Base-by-base conservation (phyloP, 2,329 filamentous ascomycete genomes). In the Hortaea werneckii region DNA sequence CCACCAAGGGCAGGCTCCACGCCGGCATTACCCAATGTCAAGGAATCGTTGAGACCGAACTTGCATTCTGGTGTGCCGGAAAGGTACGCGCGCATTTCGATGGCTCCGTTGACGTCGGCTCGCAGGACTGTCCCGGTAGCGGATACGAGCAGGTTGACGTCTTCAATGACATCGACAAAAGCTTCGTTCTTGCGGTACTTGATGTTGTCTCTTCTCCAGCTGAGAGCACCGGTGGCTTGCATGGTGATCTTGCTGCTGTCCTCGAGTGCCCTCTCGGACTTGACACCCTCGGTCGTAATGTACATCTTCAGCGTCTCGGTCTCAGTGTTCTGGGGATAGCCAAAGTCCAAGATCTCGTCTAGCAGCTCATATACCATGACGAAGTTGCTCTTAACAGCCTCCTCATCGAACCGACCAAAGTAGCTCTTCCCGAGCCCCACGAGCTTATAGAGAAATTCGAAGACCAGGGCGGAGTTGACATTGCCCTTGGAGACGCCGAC, bases 351-450 rank as follows among this genome's bases (percentile, higher is more conserved):
- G 62, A 98, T 95, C 71, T 98, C 92, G 67, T 98, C 92, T 46
- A 98, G 72, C 47, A 98, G 77, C 75, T 98, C 92, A 68, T 98
- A 98, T 35, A 98, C 88, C 55, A 98, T 75, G 54, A 98, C 92
- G 71, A 98, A 98, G 73, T 98, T 98, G 72, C 95, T 96, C 82
- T 98, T 98, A 58, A 98, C 90, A 47, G 92, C 89, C 71, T 98
- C 92, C 75, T 98, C 92, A 63, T 98, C 92, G 63, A 98, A 95
- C 69, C 96, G 96, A 64, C 86, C 90, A 75, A 98, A 98, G 70
- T 98, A 98, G 47, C 88, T 87, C 70, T 86, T 88, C 37, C 92
- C 92, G 54, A 98, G 74, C 62, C 83, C 79, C 54, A 95, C 86
- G 61, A 98, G 73, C 58, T 89, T 81, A 72, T 96, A 96, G 51